Percentiles rank a stretch among this genome's conserved stretches.
These are phyloP conservation scores for Esteya vermicola DNA, from an alignment of 2,329 filamentous ascomycete genomes.

Conservation along the genomic window DNA sequence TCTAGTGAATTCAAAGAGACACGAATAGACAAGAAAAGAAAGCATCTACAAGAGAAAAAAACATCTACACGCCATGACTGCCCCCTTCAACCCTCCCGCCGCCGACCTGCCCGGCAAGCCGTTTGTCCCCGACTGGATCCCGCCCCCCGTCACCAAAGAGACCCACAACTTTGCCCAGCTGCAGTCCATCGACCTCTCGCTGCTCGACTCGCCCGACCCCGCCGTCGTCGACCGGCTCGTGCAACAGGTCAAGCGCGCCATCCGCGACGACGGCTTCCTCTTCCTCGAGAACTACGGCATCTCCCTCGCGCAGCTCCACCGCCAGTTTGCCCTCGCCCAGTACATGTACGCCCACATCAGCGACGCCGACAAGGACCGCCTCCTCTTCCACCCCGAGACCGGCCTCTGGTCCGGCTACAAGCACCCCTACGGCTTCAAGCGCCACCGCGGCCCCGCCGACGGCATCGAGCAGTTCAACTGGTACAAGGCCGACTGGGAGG, in stretches of 20 bases:
- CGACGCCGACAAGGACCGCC: constrained; percentile 31
- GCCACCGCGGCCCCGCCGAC: constrained; percentile 26
- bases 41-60: no score
- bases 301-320: constrained; percentile 30
- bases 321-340: constrained; percentile 34
- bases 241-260: constrained; percentile 25
- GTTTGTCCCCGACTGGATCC: constrained; percentile 23
- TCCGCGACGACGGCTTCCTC: constrained; percentile 28
- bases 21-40: no score
- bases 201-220: constrained; percentile 26
- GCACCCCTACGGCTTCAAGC: constrained; percentile 30
- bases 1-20: no score
- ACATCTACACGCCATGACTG: constrained; percentile 17
- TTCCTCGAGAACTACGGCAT: constrained; percentile 36
- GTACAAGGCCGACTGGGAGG: constrained; percentile 31
- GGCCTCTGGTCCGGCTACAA: constrained; percentile 37
- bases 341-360: constrained; percentile 34
- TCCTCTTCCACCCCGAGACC: constrained; percentile 30
- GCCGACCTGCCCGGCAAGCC: constrained; percentile 24
- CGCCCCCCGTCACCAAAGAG: constrained; percentile 14
- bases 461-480: constrained; percentile 41
- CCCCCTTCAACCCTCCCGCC: constrained; percentile 25
- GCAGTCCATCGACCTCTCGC: constrained; percentile 26
- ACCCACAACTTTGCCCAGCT: constrained; percentile 27
- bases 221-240: constrained; percentile 27